Percentiles rank a stretch among this genome's conserved stretches.
phyloP scores from a whole-genome alignment of 2,329 filamentous ascomycete species.

The Cercospora berteroae region DNA sequence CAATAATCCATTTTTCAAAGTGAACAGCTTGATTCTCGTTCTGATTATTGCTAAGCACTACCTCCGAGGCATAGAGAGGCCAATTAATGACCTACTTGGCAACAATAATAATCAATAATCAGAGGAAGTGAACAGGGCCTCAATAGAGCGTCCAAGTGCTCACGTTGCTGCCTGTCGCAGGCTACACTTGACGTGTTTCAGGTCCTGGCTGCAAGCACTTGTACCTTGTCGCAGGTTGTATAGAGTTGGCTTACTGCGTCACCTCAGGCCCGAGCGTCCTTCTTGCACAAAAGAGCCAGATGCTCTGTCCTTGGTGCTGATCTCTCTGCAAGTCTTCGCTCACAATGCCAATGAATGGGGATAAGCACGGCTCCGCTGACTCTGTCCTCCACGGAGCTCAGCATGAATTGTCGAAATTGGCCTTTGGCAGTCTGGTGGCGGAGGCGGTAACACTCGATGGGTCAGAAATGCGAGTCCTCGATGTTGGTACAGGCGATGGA shows the following conservation, averaged over 20 bases:
- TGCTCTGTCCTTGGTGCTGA: too few species aligned
- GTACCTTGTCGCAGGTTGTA: neutral
- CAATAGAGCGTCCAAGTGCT: neutral
- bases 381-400: neutral
- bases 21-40: too few species aligned
- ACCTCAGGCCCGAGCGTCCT: neutral
- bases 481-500: slow-evolving; percentile 10
- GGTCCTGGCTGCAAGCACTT: neutral
- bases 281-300: neutral
- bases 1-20: too few species aligned
- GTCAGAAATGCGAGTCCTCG: slow-evolving; percentile 6
- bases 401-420: slow-evolving; percentile 7
- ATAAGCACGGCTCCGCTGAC: neutral
- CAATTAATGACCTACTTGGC: too few species aligned
- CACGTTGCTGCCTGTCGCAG: neutral
- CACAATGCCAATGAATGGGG: neutral
- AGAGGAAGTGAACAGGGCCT: too few species aligned
- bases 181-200: neutral
- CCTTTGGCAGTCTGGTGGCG: slow-evolving; percentile 3
- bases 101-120: too few species aligned
- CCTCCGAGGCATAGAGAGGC: too few species aligned
- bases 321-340: neutral
- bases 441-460: slow-evolving; percentile 3
- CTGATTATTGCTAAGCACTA: too few species aligned
- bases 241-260: neutral